phyloP scores from a whole-genome alignment of 2,329 filamentous ascomycete species.

The Cladosporium sphaerospermum region DNA sequence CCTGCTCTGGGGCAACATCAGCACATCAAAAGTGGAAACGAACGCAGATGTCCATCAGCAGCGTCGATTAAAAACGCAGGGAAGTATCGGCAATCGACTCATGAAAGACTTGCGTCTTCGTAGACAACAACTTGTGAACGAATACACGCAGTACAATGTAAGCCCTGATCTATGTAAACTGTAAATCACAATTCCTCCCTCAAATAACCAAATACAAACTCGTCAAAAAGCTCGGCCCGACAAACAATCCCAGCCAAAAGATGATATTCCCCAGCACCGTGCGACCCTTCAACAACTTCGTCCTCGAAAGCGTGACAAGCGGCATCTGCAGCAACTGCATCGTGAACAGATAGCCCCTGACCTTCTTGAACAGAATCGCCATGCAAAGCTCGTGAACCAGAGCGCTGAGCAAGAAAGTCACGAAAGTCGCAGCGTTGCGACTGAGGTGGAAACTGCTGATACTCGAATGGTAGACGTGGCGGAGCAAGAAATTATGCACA shows the following conservation, averaged over 20 bases:
- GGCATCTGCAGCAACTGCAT: conserved; percentile 70
- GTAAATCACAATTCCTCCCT: not conserved
- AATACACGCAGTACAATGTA: not conserved
- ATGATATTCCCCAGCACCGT: conserved; percentile 64
- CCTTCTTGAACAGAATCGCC: conserved; percentile 74
- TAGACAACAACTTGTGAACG: too few relatives aligned
- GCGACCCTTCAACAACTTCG: conserved; percentile 56
- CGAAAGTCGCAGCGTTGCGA: conserved; percentile 64
- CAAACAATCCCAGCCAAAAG: conserved; percentile 75
- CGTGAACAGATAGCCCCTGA: conserved; percentile 66
- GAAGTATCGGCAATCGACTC: too few relatives aligned
- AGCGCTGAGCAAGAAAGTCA: conserved; percentile 68
- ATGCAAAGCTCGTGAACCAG: conserved; percentile 71
- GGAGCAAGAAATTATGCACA: conserved; percentile 69
- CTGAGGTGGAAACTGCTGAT: conserved; percentile 67
- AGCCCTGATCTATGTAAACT: not conserved
- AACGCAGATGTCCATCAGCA: too few relatives aligned
- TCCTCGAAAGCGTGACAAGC: conserved; percentile 60
- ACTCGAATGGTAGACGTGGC: conserved; percentile 72
- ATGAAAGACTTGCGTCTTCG: too few relatives aligned
- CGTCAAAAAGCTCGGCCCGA: conserved; percentile 61
- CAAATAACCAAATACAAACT: conserved; percentile 46
- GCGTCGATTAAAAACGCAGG: too few relatives aligned
- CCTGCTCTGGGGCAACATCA: too few relatives aligned
- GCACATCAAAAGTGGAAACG: too few relatives aligned